These are phyloP conservation scores for Phytopythium chamaehyphon DNA, from an alignment of 352 stramenopile species.

Conservation along the genomic window DNA sequence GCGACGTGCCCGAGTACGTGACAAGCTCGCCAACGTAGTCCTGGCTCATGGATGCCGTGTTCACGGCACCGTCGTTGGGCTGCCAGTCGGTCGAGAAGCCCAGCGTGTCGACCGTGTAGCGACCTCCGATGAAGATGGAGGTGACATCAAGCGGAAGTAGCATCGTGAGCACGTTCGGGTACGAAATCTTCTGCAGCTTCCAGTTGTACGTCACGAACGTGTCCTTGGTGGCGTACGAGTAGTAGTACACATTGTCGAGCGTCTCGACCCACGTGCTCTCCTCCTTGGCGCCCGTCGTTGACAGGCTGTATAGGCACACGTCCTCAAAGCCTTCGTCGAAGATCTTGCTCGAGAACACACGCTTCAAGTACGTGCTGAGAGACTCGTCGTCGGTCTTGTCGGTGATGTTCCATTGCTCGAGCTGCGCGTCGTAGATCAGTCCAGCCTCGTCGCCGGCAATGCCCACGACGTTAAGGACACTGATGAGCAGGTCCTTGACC, in stretches of 20 bases:
- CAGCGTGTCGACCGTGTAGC: conserved; percentile 23
- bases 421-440: conserved; percentile 30
- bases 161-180: conserved; percentile 16
- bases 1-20: conserved; percentile 6
- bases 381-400: conserved; percentile 21
- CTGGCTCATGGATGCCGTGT: conserved; percentile 10
- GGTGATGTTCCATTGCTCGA: conserved; percentile 45
- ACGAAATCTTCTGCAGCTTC: conserved; percentile 16
- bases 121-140: conserved; percentile 21
- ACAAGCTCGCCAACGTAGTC: conserved; percentile 9
- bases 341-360: conserved; percentile 27
- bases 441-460: conserved; percentile 15
- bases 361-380: conserved; percentile 29
- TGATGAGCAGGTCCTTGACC: conserved; percentile 20
- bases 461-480: conserved; percentile 19
- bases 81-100: conserved; percentile 39
- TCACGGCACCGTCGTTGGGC: conserved; percentile 42
- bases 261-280: conserved; percentile 34
- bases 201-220: conserved; percentile 16
- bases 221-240: conserved; percentile 23
- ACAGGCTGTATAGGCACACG: conserved; percentile 21
- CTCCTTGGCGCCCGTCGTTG: conserved; percentile 20
- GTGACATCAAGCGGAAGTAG: conserved; percentile 1
- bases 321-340: conserved; percentile 29
- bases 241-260: conserved; percentile 30